Percentiles rank a stretch among this genome's conserved stretches.
phyloP scores from a whole-genome alignment of 805 yeast genomes.

The Schizosaccharomyces lindneri region DNA sequence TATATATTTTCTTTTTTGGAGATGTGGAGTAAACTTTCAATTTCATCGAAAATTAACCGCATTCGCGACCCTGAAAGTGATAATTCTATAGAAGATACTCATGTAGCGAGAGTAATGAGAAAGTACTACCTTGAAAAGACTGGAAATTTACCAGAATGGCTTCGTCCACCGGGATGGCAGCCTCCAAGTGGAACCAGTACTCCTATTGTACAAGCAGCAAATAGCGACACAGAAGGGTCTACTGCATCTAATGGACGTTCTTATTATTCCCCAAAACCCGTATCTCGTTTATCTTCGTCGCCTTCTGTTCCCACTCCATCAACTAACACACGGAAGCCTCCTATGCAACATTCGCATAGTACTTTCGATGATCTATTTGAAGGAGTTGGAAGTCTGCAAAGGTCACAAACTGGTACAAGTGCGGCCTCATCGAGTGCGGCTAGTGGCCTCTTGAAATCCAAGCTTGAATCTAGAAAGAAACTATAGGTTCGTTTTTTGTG shows the following conservation, averaged over 20 bases:
- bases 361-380: background rate
- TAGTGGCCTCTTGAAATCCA: background rate
- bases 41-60: background rate
- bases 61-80: background rate
- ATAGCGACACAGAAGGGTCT: background rate
- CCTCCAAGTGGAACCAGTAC: background rate
- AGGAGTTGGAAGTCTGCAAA: background rate
- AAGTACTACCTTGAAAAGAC: constrained; percentile 1
- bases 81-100: background rate
- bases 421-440: background rate
- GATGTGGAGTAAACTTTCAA: background rate
- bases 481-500: too few species aligned
- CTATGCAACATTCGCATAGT: background rate
- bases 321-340: background rate
- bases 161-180: background rate
- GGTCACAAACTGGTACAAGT: background rate
- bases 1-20: background rate
- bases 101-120: background rate
- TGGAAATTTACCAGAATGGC: background rate
- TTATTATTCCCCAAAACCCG: background rate
- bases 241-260: background rate
- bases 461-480: background rate
- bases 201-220: background rate
- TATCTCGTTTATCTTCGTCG: background rate
- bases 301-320: background rate